Evolutionary conservation across 2,329 filamentous ascomycete species (phyloP), one percentile per base, ranked within the genome.

Genomic region (Intubia oerlemansii): DNA sequence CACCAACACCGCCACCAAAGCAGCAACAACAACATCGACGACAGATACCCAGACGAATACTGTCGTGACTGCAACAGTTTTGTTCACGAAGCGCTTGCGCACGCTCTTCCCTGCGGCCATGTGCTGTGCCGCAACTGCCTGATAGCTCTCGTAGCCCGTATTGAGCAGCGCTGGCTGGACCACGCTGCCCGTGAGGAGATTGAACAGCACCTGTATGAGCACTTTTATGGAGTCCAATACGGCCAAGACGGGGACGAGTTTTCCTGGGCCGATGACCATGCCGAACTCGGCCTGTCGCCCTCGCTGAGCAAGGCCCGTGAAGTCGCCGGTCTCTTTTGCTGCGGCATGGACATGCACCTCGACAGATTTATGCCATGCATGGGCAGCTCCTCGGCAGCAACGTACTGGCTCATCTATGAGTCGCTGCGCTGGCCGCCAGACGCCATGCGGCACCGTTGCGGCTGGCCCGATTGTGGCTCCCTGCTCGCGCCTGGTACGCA

Each of bases 61-160:
- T 37, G 35, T 28, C 29, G 31, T 20, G 28, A 28, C 27, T 36
- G 36, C 28, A 5, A 13, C 4, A 7, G 12, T 7, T 10, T 5
- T 3, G 4, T 14, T 10, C n/a, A 24, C 1, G 6, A 8, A 2
- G 17, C 14, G 1, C 17, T 5, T 4, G 13, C 32, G 28, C 35
- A 37, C 29, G 4, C 5, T 3, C 33, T 39, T 15, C 17, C 26
- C 1, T 39, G 37, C 18, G 35, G 30, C 17, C 37, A 39, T 15
- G 28, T 17, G 4, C 27, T 39, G 14, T 39, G 37, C 27, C 20
- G n/a, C 2, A 4, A 4, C n/a, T 36, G 33, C 25, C 33, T 37
- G 22, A 24, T 24, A 21, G 14, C 15, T 13, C 19, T 16, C 9
- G 33, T 27, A n/a, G 13, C 10, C 14, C 5, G 12, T 14, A 6